A percentile compares a stretch with the other conserved stretches of the same genome.
Evolutionary conservation across 257 asterid species (phyloP).

Genomic region (Solanum gracilifrons): DNA sequence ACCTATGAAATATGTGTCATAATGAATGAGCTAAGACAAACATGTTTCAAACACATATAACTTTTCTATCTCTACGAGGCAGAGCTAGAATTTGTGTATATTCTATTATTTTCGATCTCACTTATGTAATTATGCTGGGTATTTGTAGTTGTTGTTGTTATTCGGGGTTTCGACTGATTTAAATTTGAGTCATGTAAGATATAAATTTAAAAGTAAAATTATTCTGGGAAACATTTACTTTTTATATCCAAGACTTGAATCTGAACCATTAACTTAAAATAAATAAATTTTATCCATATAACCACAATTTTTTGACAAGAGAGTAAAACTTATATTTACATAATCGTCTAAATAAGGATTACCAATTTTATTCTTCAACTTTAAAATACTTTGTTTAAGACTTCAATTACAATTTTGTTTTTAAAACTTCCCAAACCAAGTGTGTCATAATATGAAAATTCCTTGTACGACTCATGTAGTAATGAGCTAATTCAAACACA

Average conservation of each 20-base stretch:
- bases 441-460: neutral
- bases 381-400: neutral
- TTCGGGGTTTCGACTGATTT: neutral
- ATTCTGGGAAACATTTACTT: fast-evolving
- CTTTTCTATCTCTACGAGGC: neutral
- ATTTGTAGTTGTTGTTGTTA: neutral
- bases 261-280: too few species aligned
- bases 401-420: neutral
- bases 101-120: too few species aligned
- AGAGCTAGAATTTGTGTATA: too few species aligned
- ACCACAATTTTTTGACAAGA: neutral
- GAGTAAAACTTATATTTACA: neutral
- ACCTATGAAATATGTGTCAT: neutral
- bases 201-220: neutral
- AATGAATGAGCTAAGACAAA: neutral
- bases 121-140: neutral
- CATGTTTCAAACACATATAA: neutral
- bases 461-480: neutral
- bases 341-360: neutral
- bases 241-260: too few species aligned
- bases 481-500: neutral
- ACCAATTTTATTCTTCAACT: neutral
- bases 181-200: neutral
- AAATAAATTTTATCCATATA: too few species aligned
- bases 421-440: neutral